phyloP scores from a whole-genome alignment of 2,329 filamentous ascomycete genomes.

The Cercospora zeina region DNA sequence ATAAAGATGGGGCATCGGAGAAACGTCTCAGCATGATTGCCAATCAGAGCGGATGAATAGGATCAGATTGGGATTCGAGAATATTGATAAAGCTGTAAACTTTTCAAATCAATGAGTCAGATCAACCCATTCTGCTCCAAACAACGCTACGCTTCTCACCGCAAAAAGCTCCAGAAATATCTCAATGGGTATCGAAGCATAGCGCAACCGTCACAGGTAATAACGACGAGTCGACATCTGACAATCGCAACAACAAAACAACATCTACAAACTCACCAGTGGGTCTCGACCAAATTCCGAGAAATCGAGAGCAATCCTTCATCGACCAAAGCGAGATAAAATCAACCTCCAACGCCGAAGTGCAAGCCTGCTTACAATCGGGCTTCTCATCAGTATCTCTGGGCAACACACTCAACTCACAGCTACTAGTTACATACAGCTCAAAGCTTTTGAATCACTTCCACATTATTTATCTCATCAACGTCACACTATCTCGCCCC shows the following conservation, averaged over 20 bases:
- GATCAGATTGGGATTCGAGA: not conserved
- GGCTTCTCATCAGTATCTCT: too few species aligned
- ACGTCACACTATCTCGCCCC: too few species aligned
- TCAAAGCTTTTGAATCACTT: too few species aligned
- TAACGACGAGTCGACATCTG: not conserved
- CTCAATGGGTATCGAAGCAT: not conserved
- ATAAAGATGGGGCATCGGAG: not conserved
- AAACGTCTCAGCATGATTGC: not conserved
- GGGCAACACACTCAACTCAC: too few species aligned
- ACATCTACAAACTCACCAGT: not conserved
- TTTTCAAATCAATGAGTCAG: not conserved
- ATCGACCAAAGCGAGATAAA: conserved; percentile 7
- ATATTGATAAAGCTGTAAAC: not conserved
- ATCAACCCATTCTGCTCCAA: not conserved
- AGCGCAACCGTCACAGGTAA: not conserved
- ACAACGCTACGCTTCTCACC: not conserved
- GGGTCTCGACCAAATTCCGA: not conserved
- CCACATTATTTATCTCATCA: too few species aligned
- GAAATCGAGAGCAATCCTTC: not conserved
- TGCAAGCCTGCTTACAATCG: conserved; percentile 2
- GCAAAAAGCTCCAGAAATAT: not conserved
- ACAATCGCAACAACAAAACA: not conserved
- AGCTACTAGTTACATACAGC: too few species aligned
- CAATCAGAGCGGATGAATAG: not conserved
- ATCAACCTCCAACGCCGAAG: not conserved